These are phyloP conservation scores for Daldinia loculata DNA, from an alignment of 495 filamentous ascomycete species.

Conservation along the genomic window DNA sequence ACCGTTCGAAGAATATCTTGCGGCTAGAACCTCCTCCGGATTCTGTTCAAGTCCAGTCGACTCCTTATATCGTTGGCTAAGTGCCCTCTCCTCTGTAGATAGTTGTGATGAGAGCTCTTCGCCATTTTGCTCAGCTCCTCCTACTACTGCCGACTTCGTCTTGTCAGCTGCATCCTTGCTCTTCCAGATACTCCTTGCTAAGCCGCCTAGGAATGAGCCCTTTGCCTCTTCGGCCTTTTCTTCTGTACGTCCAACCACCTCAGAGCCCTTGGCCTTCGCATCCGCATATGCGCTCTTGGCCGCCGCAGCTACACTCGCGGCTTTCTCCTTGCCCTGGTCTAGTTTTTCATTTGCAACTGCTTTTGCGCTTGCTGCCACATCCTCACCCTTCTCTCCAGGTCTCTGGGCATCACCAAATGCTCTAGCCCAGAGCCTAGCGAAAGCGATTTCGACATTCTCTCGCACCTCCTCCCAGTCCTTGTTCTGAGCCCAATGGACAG, in stretches of 20 bases:
- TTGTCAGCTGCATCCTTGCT: constrained; percentile 39
- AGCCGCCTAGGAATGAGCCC: constrained; percentile 41
- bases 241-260: constrained; percentile 18
- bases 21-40: neutral
- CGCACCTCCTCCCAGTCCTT: constrained; percentile 69
- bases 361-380: constrained; percentile 3
- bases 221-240: constrained; percentile 44
- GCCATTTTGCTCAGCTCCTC: constrained; percentile 41
- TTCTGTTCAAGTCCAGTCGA: neutral
- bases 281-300: constrained; percentile 47
- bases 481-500: constrained; percentile 72
- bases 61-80: constrained; percentile 58
- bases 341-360: constrained; percentile 31
- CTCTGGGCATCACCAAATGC: constrained; percentile 33
- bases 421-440: constrained; percentile 45
- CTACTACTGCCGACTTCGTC: constrained; percentile 32
- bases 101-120: constrained; percentile 45
- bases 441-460: constrained; percentile 59
- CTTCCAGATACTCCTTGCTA: constrained; percentile 48
- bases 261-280: constrained; percentile 39
- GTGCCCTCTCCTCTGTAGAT: constrained; percentile 55
- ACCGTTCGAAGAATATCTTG: constrained; percentile 56
- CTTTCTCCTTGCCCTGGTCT: constrained; percentile 40
- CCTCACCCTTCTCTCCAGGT: constrained; percentile 20
- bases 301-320: constrained; percentile 39